Evolutionary conservation across 2,329 filamentous ascomycete species (phyloP).

Genomic region (Neofusicoccum laricinum): DNA sequence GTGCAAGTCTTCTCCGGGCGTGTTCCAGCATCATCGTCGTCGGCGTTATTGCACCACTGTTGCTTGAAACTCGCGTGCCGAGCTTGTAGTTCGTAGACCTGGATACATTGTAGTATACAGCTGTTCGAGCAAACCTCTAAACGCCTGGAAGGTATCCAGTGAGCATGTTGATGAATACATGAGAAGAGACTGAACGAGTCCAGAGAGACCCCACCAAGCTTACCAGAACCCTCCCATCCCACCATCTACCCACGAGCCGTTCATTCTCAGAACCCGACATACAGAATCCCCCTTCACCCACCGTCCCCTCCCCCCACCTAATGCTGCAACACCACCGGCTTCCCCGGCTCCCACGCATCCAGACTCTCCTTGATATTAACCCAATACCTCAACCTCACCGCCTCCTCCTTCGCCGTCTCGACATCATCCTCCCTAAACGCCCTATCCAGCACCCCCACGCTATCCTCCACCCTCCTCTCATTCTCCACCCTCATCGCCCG

Average conservation of each 20-base stretch:
- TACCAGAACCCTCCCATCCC: too few species aligned
- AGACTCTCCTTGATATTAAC: slow-evolving; percentile 79
- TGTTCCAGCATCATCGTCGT: neutral
- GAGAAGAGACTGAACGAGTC: neutral
- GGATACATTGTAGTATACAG: neutral
- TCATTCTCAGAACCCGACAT: neutral
- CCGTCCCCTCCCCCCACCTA: slow-evolving; percentile 25
- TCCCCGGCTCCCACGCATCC: slow-evolving; percentile 79
- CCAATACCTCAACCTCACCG: slow-evolving; percentile 83
- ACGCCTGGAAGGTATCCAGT: neutral
- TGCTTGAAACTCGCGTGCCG: neutral
- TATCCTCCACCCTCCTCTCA: slow-evolving; percentile 61
- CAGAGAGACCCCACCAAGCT: neutral
- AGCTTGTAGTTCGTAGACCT: neutral
- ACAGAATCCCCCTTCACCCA: neutral
- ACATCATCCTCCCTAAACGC: slow-evolving; percentile 67
- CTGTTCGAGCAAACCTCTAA: neutral
- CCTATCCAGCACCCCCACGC: slow-evolving; percentile 60
- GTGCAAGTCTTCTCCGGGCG: neutral
- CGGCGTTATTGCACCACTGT: too few species aligned
- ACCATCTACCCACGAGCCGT: neutral
- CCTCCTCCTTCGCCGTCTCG: slow-evolving; percentile 65
- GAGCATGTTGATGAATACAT: neutral
- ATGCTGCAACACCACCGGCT: slow-evolving; percentile 56
- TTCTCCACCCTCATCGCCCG: slow-evolving; percentile 62